Percentiles rank a stretch among this genome's conserved stretches.
phyloP scores from a whole-genome alignment of 2,329 filamentous ascomycete species.

The Acarospora socialis region DNA sequence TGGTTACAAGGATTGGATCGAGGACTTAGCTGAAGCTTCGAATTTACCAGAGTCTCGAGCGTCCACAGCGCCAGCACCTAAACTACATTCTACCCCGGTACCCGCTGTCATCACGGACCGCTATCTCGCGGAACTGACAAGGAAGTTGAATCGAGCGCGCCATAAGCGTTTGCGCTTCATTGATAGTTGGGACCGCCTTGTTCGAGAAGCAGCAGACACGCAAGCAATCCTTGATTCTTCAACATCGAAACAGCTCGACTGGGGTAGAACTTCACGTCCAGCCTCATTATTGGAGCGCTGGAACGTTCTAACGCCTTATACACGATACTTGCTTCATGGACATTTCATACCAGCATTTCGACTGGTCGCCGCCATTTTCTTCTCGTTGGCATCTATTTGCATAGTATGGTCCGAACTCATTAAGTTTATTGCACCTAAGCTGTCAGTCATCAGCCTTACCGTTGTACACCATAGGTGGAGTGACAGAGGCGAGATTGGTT shows the following conservation, averaged over 20 bases:
- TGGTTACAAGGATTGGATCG: constrained; percentile 85
- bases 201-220: constrained; percentile 57
- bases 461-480: constrained; percentile 55
- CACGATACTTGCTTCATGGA: constrained; percentile 64
- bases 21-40: constrained; percentile 71
- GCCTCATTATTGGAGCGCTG: constrained; percentile 40
- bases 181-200: constrained; percentile 70
- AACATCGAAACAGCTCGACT: constrained; percentile 65
- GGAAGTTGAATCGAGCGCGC: constrained; percentile 64
- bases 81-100: constrained; percentile 33
- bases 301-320: constrained; percentile 61
- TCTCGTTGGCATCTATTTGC: constrained; percentile 61
- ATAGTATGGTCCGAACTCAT: constrained; percentile 91
- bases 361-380: constrained; percentile 49
- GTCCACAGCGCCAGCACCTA: constrained; percentile 22
- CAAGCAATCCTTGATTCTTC: constrained; percentile 76
- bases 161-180: constrained; percentile 73
- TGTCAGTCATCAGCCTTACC: constrained; percentile 54
- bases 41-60: constrained; percentile 48
- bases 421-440: constrained; percentile 61
- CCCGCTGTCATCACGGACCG: constrained; percentile 83
- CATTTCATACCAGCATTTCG: constrained; percentile 56
- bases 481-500: constrained; percentile 61
- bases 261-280: constrained; percentile 45
- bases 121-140: constrained; percentile 79